Percentiles rank a stretch among this genome's conserved stretches.
Conservation (phyloP, 2,329 filamentous ascomycete species). For the Ophiocordyceps polyrhachis-furcata region DNA sequence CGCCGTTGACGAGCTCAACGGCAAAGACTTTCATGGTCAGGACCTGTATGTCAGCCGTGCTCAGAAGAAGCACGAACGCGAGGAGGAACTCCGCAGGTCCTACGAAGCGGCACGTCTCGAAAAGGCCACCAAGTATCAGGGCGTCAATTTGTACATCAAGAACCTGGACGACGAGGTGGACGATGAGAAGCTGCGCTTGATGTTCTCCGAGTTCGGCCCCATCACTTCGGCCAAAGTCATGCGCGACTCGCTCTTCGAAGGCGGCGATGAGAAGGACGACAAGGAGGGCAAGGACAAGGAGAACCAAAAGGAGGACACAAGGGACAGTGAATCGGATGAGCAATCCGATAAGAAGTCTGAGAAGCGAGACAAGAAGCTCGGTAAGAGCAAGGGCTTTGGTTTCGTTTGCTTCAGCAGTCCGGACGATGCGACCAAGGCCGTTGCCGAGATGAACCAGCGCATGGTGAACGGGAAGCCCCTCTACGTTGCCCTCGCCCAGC, state of each 20-base stretch:
- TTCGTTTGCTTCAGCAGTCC: constrained; percentile 99
- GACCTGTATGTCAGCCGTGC: constrained; percentile 95
- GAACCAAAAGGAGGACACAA: constrained; percentile 25
- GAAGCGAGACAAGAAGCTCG: constrained; percentile 46
- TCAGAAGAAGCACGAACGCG: constrained; percentile 99
- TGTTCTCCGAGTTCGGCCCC: constrained; percentile 79
- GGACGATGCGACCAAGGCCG: constrained; percentile 96
- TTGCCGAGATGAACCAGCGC: constrained; percentile 99
- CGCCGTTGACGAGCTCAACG: constrained; percentile 84
- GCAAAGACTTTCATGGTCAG: constrained; percentile 81
- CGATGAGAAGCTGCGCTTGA: constrained; percentile 88
- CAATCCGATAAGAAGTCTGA: constrained; percentile 38
- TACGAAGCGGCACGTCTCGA: constrained; percentile 95
- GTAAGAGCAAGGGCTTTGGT: constrained; percentile 99
- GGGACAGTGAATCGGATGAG: constrained; percentile 25
- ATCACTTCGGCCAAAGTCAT: constrained; percentile 99
- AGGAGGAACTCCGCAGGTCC: constrained; percentile 97
- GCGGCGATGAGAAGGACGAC: constrained; percentile 34
- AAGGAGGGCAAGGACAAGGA: constrained; percentile 31
- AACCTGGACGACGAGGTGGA: constrained; percentile 94
- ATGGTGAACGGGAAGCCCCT: constrained; percentile 96
- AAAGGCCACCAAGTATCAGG: constrained; percentile 98
- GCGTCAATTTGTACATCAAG: constrained; percentile 99
- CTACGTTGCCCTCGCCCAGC: constrained; percentile 94
- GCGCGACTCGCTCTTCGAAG: constrained; percentile 54